Percentiles rank a stretch among this genome's conserved stretches.
Evolutionary conservation across 2,329 filamentous ascomycete species (phyloP).

Genomic region (Monilinia polystroma): DNA sequence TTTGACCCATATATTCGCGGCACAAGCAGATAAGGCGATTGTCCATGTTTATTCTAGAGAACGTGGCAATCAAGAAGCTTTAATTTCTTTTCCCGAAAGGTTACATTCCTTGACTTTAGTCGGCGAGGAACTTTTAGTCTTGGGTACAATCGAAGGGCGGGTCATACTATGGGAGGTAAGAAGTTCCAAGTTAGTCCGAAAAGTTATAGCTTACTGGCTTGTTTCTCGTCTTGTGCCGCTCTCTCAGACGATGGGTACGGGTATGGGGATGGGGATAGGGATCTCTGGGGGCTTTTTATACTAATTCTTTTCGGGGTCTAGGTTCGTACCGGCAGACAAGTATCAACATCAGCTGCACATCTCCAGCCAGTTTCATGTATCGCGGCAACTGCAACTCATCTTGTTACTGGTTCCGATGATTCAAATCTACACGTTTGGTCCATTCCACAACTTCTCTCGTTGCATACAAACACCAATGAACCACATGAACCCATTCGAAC

Average conservation of each 20-base stretch:
- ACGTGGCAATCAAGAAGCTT: slow-evolving; percentile 82
- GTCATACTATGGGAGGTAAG: slow-evolving; percentile 90
- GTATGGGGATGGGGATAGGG: neutral
- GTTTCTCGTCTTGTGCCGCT: slow-evolving; percentile 1
- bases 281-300: neutral
- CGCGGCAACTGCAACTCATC: slow-evolving; percentile 66
- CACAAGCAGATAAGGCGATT: slow-evolving; percentile 86
- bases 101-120: slow-evolving; percentile 76
- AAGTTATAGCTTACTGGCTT: slow-evolving; percentile 17
- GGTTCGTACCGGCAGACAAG: slow-evolving; percentile 72
- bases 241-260: neutral
- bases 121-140: slow-evolving; percentile 65
- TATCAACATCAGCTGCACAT: slow-evolving; percentile 74
- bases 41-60: slow-evolving; percentile 87
- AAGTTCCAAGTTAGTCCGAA: slow-evolving; percentile 23
- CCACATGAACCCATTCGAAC: slow-evolving; percentile 71
- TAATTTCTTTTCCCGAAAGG: slow-evolving; percentile 82
- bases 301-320: slow-evolving; percentile 41
- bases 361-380: slow-evolving; percentile 78
- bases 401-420: slow-evolving; percentile 79
- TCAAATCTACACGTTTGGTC: slow-evolving; percentile 94
- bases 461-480: slow-evolving; percentile 51
- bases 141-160: slow-evolving; percentile 83
- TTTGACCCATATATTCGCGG: slow-evolving; percentile 82
- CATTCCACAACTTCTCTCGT: slow-evolving; percentile 67